Percentiles rank a stretch among this genome's conserved stretches.
phyloP scores from a whole-genome alignment of 2,329 filamentous ascomycete species.

The Dissoconium aciculare region DNA sequence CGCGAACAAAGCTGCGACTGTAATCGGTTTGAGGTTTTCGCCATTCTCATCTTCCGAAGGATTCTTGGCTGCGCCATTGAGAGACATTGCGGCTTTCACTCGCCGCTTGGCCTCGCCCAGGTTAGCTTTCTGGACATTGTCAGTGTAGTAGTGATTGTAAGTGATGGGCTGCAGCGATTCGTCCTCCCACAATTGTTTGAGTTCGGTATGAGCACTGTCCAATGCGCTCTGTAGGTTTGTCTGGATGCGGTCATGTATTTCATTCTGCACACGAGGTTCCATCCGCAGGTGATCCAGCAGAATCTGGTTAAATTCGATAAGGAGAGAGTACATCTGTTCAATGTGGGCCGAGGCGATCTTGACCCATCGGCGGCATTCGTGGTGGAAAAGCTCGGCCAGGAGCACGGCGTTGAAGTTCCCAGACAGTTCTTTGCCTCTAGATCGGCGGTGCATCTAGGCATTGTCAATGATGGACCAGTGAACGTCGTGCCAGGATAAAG shows the following conservation, averaged over 20 bases:
- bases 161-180: constrained; percentile 26
- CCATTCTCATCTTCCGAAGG: no score
- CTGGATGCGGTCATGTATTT: constrained; percentile 28
- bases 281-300: constrained; percentile 27
- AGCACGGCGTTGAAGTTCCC: constrained; percentile 47
- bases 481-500: no score
- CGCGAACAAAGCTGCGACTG: neutral
- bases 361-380: constrained; percentile 44
- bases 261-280: constrained; percentile 27
- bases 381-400: constrained; percentile 43
- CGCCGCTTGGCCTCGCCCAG: constrained; percentile 11
- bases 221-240: constrained; percentile 28
- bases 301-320: constrained; percentile 24
- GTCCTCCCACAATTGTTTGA: constrained; percentile 33
- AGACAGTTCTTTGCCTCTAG: constrained; percentile 43
- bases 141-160: constrained; percentile 27
- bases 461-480: no score
- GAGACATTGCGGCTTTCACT: neutral
- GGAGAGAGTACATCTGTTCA: constrained; percentile 21
- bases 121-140: constrained; percentile 19
- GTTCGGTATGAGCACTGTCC: constrained; percentile 27
- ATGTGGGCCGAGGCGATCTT: constrained; percentile 26
- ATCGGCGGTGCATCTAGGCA: constrained; percentile 16
- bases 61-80: no score
- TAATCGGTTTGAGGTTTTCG: no score